Evolutionary conservation across 345 rosid genomes (phyloP).

Genomic region (Erysimum cheiranthoides): DNA sequence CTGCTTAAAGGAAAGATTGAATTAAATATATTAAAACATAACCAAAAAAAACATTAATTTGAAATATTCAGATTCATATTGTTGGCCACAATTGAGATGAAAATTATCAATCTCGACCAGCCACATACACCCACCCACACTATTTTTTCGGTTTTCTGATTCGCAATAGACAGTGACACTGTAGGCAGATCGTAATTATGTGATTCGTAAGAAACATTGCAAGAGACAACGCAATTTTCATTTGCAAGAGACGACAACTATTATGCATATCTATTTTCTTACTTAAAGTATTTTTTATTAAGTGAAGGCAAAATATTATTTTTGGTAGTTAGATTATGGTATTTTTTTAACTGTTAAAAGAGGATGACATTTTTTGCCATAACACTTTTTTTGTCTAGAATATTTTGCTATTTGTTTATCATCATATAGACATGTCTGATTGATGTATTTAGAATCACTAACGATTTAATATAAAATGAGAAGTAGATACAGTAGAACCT

Average conservation of each 20-base stretch:
- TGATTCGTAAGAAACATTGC: neutral
- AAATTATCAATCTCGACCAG: conserved; percentile 5
- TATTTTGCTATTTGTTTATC: too few relatives aligned
- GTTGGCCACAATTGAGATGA: neutral
- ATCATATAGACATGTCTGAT: too few relatives aligned
- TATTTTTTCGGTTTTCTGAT: neutral
- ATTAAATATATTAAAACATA: too few relatives aligned
- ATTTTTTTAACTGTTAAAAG: too few relatives aligned
- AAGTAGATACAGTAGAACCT: too few relatives aligned
- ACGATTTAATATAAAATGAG: too few relatives aligned
- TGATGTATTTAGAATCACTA: too few relatives aligned
- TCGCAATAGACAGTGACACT: neutral
- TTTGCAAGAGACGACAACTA: too few relatives aligned
- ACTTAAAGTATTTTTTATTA: neutral
- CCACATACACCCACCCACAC: conserved; percentile 1
- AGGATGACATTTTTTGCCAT: neutral
- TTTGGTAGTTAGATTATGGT: neutral
- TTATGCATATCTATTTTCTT: neutral
- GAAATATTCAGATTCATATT: conserved; percentile 15
- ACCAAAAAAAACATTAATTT: neutral
- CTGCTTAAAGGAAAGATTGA: too few relatives aligned
- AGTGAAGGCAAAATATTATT: neutral
- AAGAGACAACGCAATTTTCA: too few relatives aligned
- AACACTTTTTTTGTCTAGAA: too few relatives aligned
- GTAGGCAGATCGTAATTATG: neutral